phyloP scores from a whole-genome alignment of 2,329 filamentous ascomycete species.

The Westerdykella ornata region DNA sequence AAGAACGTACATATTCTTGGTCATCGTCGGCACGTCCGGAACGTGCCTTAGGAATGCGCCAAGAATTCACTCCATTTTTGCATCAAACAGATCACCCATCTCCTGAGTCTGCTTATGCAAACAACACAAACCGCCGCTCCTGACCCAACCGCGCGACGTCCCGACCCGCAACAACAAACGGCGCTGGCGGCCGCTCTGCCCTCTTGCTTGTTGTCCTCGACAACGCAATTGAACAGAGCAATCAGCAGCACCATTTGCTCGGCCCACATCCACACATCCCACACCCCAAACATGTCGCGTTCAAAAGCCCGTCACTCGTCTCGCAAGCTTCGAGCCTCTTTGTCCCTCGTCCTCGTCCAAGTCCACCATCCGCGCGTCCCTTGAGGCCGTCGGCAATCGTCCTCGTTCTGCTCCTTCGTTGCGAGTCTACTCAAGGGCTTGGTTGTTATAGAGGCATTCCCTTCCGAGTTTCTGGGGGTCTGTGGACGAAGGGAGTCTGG shows the following conservation, averaged over 20 bases:
- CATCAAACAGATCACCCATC: background rate
- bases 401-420: background rate
- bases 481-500: no score
- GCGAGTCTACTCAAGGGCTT: slow-evolving; percentile 3
- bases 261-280: slow-evolving; percentile 2
- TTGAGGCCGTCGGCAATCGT: slow-evolving; percentile 2
- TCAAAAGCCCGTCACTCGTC: slow-evolving; percentile 9
- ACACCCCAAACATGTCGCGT: slow-evolving; percentile 12
- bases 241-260: slow-evolving; percentile 19
- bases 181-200: slow-evolving; percentile 8
- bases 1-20: no score
- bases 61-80: no score
- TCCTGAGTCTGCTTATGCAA: slow-evolving; percentile 14
- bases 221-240: slow-evolving; percentile 23
- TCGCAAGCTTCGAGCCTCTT: slow-evolving; percentile 6
- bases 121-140: slow-evolving; percentile 26
- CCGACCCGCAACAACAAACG: slow-evolving; percentile 4
- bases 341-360: slow-evolving; percentile 2
- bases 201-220: slow-evolving; percentile 12
- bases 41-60: no score
- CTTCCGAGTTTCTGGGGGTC: slow-evolving; percentile 6
- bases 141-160: background rate
- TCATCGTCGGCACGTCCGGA: no score
- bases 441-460: slow-evolving; percentile 19
- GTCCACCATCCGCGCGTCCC: slow-evolving; percentile 13